Evolutionary conservation across 2,329 filamentous ascomycete species (phyloP).

Genomic region (Phyllachora maydis): DNA sequence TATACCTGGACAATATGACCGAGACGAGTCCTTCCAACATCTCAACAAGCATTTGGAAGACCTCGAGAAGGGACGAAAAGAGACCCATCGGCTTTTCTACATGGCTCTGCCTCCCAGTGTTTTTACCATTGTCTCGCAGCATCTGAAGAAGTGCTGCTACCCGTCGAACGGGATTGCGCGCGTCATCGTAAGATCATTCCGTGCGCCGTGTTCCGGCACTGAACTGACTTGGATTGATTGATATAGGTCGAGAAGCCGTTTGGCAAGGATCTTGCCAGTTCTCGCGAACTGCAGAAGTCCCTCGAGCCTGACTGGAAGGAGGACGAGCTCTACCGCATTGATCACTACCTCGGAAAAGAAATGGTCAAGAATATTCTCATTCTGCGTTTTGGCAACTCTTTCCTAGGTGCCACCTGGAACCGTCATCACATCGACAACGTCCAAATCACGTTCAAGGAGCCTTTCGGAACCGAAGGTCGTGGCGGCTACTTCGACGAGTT

Average conservation of each 20-base stretch:
- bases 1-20: constrained; percentile 91
- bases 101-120: constrained; percentile 97
- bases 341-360: constrained; percentile 98
- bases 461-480: constrained; percentile 92
- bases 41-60: constrained; percentile 73
- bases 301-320: constrained; percentile 97
- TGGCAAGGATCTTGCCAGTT: constrained; percentile 88
- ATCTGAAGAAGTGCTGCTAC: constrained; percentile 95
- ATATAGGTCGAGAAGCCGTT: constrained; percentile 92
- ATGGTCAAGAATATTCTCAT: constrained; percentile 99
- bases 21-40: constrained; percentile 80
- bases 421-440: constrained; percentile 98
- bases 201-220: no score
- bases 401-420: constrained; percentile 98
- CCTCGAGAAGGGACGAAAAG: constrained; percentile 61
- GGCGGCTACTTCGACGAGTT: constrained; percentile 99
- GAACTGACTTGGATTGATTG: no score
- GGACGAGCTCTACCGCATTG: constrained; percentile 96
- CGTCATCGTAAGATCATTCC: constrained; percentile 84
- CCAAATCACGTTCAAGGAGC: constrained; percentile 98
- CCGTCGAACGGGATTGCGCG: constrained; percentile 76
- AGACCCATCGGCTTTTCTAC: constrained; percentile 92
- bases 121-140: constrained; percentile 93
- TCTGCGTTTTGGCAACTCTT: constrained; percentile 93
- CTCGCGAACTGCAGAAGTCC: constrained; percentile 82